A percentile compares a stretch with the other conserved stretches of the same genome.
Conservation (phyloP, 2,329 filamentous ascomycete genomes). For the Alternaria sp. region DNA sequence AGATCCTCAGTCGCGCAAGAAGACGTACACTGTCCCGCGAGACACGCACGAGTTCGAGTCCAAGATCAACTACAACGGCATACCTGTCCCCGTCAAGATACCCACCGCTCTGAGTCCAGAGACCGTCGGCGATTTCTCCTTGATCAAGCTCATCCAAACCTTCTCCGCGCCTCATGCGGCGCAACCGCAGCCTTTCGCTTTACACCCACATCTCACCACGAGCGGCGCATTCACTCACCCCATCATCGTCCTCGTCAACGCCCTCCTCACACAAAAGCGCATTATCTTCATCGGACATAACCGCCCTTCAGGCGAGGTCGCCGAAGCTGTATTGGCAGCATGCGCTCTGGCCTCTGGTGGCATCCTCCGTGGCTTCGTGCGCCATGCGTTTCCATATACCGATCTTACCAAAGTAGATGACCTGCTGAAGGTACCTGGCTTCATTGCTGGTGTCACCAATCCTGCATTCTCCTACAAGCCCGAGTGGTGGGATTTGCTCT, state of each 20-base stretch:
- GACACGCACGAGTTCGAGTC: constrained; percentile 99
- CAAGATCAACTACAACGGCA: constrained; percentile 92
- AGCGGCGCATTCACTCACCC: constrained; percentile 89
- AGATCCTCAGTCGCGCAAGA: constrained; percentile 54
- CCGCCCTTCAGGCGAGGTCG: constrained; percentile 92
- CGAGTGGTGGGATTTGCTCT: constrained; percentile 98
- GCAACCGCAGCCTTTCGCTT: constrained; percentile 79
- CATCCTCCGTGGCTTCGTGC: constrained; percentile 88
- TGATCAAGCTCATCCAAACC: constrained; percentile 95
- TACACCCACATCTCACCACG: constrained; percentile 92
- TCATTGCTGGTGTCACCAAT: constrained; percentile 97
- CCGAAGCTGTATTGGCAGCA: constrained; percentile 96
- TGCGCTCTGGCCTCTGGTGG: constrained; percentile 93
- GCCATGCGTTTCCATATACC: constrained; percentile 97
- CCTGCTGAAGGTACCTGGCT: constrained; percentile 91
- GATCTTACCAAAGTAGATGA: constrained; percentile 98
- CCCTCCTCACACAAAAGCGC: constrained; percentile 92
- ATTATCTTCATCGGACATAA: constrained; percentile 96
- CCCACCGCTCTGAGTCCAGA: constrained; percentile 92
- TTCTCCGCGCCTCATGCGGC: constrained; percentile 86
- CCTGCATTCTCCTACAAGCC: constrained; percentile 93
- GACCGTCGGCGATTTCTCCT: constrained; percentile 95
- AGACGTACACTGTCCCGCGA: constrained; percentile 76
- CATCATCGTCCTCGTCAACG: constrained; percentile 92
- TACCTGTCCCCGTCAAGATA: constrained; percentile 95